Evolutionary conservation across 208 protist species (phyloP).

Genomic region (Acanthamoeba polyphaga): DNA sequence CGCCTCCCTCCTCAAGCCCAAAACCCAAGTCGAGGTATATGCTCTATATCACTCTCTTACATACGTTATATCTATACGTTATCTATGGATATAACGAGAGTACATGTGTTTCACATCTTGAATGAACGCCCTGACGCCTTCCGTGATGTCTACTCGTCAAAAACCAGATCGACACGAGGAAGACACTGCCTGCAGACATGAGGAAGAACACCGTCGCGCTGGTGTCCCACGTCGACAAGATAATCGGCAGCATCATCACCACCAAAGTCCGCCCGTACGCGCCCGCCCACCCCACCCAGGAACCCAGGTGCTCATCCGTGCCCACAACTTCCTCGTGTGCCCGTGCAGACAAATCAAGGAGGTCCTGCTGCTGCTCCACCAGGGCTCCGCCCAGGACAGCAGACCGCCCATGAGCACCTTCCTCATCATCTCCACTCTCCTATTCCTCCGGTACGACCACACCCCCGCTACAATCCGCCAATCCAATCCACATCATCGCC

Average conservation of each 20-base stretch:
- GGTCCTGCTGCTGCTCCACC: background rate
- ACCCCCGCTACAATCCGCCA: background rate
- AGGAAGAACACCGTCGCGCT: background rate
- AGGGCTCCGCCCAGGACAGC: background rate
- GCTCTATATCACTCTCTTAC: background rate
- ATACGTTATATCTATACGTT: background rate
- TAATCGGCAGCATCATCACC: constrained; percentile 2
- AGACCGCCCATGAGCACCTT: background rate
- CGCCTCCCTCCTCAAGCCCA: background rate
- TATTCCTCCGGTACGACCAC: background rate
- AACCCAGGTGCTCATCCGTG: background rate
- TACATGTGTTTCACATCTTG: too few species aligned
- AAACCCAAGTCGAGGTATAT: constrained; percentile 19
- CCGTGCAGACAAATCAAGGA: constrained; percentile 9
- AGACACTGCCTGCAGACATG: background rate
- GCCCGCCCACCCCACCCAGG: background rate
- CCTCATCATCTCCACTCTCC: constrained; percentile 8
- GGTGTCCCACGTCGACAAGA: constrained; percentile 25
- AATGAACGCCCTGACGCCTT: too few species aligned
- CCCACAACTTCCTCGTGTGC: background rate
- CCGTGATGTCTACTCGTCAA: too few species aligned
- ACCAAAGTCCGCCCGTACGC: background rate
- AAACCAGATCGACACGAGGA: constrained; percentile 4
- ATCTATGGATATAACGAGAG: too few species aligned
- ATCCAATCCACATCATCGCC: too few species aligned